phyloP scores from a whole-genome alignment of 306 rosid genomes.

The Castanea sativa region DNA sequence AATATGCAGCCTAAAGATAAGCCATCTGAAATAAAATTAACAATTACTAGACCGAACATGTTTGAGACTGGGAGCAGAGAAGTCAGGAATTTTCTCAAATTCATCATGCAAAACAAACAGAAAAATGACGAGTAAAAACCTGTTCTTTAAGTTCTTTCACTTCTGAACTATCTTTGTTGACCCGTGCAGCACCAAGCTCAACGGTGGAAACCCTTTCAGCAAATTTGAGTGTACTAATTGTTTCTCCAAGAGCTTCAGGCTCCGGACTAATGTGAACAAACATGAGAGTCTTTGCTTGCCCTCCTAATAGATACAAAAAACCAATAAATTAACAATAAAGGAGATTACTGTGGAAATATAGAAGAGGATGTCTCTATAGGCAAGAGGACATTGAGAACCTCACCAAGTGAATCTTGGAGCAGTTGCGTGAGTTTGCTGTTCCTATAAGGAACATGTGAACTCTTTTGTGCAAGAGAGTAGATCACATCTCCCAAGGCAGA shows the following conservation, averaged over 20 bases:
- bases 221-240: constrained; percentile 87
- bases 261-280: constrained; percentile 95
- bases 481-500: constrained; percentile 97
- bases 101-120: background rate
- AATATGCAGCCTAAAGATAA: background rate
- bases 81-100: background rate
- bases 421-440: constrained; percentile 96
- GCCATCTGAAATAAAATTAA: background rate
- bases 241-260: constrained; percentile 78
- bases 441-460: constrained; percentile 90
- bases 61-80: background rate
- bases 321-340: constrained; percentile 5
- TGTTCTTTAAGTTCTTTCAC: constrained; percentile 90
- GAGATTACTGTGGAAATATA: background rate
- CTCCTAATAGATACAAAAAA: constrained; percentile 44
- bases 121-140: constrained; percentile 33
- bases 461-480: constrained; percentile 80
- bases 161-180: constrained; percentile 64
- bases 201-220: constrained; percentile 88
- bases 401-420: constrained; percentile 97
- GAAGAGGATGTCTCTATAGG: background rate
- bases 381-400: background rate
- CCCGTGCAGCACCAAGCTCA: constrained; percentile 84
- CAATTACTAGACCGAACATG: too few species aligned
- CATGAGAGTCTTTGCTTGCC: constrained; percentile 94